A percentile compares a stretch with the other conserved stretches of the same genome.
Evolutionary conservation across 139 green algal species (phyloP).

Genomic region (Monoraphidium neglectum): DNA sequence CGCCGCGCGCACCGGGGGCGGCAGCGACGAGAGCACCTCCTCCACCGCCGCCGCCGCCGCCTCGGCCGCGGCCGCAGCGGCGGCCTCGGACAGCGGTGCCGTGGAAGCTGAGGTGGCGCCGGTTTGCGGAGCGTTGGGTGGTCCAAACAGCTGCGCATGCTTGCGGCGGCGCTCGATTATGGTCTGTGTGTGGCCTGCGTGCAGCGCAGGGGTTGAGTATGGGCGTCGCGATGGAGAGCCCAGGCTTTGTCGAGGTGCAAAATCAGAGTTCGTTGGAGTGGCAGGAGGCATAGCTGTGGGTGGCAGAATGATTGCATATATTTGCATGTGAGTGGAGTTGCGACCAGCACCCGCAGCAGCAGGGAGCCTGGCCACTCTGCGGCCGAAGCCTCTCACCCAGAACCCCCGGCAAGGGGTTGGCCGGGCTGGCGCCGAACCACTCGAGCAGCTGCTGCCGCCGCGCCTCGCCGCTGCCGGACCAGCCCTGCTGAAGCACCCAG

Average conservation of each 20-base stretch:
- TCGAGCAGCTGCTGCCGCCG: slow-evolving; percentile 54
- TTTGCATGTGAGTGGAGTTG: no score
- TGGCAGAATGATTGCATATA: no score
- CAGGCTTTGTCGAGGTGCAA: no score
- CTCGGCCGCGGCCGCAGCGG: no score
- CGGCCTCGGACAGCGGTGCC: not conserved
- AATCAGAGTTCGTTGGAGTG: no score
- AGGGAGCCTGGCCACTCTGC: no score
- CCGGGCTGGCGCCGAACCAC: slow-evolving; percentile 53
- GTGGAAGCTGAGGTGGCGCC: not conserved
- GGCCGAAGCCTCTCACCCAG: slow-evolving; percentile 27
- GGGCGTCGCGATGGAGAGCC: not conserved
- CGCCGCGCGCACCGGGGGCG: no score
- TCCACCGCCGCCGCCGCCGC: no score
- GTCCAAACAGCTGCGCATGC: slow-evolving; percentile 31
- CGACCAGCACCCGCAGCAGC: no score
- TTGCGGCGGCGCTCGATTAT: slow-evolving; percentile 28
- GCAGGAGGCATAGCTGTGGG: no score
- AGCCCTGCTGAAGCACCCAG: slow-evolving; percentile 43
- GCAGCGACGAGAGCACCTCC: not conserved
- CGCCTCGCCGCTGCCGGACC: slow-evolving; percentile 28
- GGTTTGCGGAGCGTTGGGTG: not conserved
- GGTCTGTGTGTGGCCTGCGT: slow-evolving; percentile 29
- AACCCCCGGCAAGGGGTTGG: slow-evolving; percentile 16
- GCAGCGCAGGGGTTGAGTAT: not conserved